Evolutionary conservation across 805 yeast species (phyloP), one percentile per base, ranked within the genome.

Genomic region (Candida insectorum): DNA sequence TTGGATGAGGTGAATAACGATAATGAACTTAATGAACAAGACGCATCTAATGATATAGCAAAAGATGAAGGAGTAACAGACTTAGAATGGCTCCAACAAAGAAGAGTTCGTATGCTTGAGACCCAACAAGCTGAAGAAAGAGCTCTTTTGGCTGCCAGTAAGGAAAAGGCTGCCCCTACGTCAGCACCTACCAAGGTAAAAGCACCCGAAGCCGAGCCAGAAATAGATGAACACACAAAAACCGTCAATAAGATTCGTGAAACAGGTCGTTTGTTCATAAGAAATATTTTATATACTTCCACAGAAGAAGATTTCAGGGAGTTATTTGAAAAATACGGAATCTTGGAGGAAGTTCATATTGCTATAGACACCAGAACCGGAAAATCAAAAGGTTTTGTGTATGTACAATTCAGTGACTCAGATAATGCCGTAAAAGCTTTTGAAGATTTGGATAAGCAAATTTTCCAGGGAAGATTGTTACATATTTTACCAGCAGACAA

Each of bases 341-440:
- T 63, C 5, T 56, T 88, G 24, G 85, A 80, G 44, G 97, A 93
- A 60, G 95, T 87, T 2, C 98, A 93, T 58, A 69, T 93, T 48
- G 96, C 98, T 1, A 58, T 88, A 23, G 97, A 91, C 52, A 81
- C 94, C 3, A 76, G 93, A 61, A 85, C 94, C 0, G 94, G 95
- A 8, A 75, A 79, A 47, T 82, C 96, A 1, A 93, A 93, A 59
- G 98, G 98, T 0, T 86, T 87, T 57, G 96, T 93, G 0, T 89
- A 89, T 51, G 71, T 88, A 9, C 78, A 81, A 52, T 93, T 83
- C 52, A 62, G 57, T n/a, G 67, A 75, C 41, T 69, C 81, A 7
- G 72, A 73, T 7, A 81, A 81, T 52, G 98, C 98, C 0, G 77
- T 82, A 1, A 53, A 61, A 18, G 97, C 97, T 0, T 89, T 69